phyloP scores from a whole-genome alignment of 2,329 filamentous ascomycete species.

The Xylariaceae sp. region DNA sequence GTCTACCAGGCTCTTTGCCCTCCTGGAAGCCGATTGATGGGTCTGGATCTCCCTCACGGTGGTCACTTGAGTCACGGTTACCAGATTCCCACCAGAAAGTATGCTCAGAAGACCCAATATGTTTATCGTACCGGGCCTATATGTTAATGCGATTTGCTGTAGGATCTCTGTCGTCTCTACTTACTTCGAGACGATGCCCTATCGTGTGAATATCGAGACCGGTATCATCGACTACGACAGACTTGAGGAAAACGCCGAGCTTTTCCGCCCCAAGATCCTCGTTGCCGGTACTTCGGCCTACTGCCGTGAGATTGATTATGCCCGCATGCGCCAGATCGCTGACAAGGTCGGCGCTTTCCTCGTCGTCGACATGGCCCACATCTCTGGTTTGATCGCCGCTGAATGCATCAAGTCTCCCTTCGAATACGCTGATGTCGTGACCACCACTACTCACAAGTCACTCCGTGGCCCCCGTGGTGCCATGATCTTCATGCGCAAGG shows the following conservation, averaged over 20 bases:
- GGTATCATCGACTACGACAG: slow-evolving; percentile 96
- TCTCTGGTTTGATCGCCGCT: slow-evolving; percentile 90
- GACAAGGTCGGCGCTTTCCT: slow-evolving; percentile 93
- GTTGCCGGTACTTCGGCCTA: slow-evolving; percentile 97
- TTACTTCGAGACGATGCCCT: slow-evolving; percentile 98
- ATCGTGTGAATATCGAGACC: slow-evolving; percentile 83
- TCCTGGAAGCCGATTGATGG: slow-evolving; percentile 94
- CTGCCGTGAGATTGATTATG: slow-evolving; percentile 96
- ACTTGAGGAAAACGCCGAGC: slow-evolving; percentile 81
- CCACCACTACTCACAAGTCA: slow-evolving; percentile 98
- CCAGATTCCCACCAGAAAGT: slow-evolving; percentile 88
- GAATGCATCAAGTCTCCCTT: slow-evolving; percentile 94
- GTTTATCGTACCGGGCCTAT: slow-evolving; percentile 12
- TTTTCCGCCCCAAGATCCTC: slow-evolving; percentile 95
- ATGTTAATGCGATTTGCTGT: slow-evolving; percentile 38
- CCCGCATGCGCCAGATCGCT: slow-evolving; percentile 91
- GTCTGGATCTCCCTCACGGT: slow-evolving; percentile 88
- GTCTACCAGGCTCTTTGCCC: slow-evolving; percentile 97
- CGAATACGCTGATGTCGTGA: slow-evolving; percentile 89
- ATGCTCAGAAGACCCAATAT: slow-evolving; percentile 39
- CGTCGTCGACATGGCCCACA: slow-evolving; percentile 97
- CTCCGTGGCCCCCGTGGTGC: slow-evolving; percentile 94
- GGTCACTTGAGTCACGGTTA: slow-evolving; percentile 96
- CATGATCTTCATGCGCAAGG: slow-evolving; percentile 99
- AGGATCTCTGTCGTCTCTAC: slow-evolving; percentile 92